Percentiles rank a stretch among this genome's conserved stretches.
These are phyloP conservation scores for Lepiota subincarnata DNA, from an alignment of 768 basidiomycete genomes.

Conservation along the genomic window DNA sequence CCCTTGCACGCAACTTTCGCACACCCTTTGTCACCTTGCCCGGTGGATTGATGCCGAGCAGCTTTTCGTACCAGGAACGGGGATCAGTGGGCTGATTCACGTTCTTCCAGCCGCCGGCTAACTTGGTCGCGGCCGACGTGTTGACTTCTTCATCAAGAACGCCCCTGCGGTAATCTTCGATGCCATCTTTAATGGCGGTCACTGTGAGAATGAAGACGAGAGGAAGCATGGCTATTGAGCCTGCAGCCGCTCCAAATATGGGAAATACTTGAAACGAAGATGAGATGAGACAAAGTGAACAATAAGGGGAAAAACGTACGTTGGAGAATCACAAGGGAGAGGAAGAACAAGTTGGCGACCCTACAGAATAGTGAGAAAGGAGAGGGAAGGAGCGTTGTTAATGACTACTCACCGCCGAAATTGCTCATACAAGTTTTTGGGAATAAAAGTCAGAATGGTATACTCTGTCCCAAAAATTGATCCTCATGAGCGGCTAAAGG, in stretches of 20 bases:
- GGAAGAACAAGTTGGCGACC: conserved; percentile 91
- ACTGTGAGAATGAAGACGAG: conserved; percentile 82
- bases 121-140: conserved; percentile 86
- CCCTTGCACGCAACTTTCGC: conserved; percentile 74
- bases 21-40: conserved; percentile 84
- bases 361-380: conserved; percentile 27
- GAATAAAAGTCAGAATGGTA: conserved; percentile 84
- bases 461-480: conserved; percentile 55
- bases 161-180: conserved; percentile 94
- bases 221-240: conserved; percentile 79
- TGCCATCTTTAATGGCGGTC: conserved; percentile 92
- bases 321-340: conserved; percentile 78
- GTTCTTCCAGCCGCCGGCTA: conserved; percentile 81
- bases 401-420: conserved; percentile 70
- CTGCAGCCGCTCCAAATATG: conserved; percentile 84
- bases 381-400: background rate
- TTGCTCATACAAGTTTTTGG: conserved; percentile 93
- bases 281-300: conserved; percentile 2
- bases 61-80: conserved; percentile 67
- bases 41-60: conserved; percentile 68
- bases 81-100: conserved; percentile 82
- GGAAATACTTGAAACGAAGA: conserved; percentile 61
- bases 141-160: conserved; percentile 90
- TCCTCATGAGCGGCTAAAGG: conserved; percentile 5
- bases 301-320: conserved; percentile 38